Evolutionary conservation across 345 rosid species (phyloP), one percentile per base, ranked within the genome.

Genomic region (Trapa bicornis): DNA sequence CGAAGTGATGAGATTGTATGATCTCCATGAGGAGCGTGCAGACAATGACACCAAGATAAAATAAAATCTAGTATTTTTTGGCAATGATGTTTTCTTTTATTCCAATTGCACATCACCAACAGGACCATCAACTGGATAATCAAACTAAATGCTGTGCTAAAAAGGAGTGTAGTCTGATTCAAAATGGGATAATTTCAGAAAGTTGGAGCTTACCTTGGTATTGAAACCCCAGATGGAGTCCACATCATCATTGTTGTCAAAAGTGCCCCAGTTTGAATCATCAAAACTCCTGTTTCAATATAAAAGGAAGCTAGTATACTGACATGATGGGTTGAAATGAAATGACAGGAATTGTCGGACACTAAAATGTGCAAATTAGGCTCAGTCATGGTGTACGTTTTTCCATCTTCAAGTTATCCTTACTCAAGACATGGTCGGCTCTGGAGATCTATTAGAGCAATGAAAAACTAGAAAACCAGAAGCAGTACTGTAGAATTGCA

Each of bases 151-250:
- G 4, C 11, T 37, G 37, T 53, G 57, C 70, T 37, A 14, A 17
- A 36, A 45, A 47, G 48, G 12, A n/a, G 3, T 2, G 9, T 35
- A 6, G 35, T n/a, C 33, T 29, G 4, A 6, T 6, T 54, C 17
- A 22, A 0, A 29, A 17, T 1, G 4, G 60, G 29, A 17, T 17
- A 7, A 53, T 47, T 36, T 47, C 66, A 68, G 42, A 68, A 71
- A 57, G 71, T 68, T 56, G 54, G 39, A 33, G 52, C 82, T 82
- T 58, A 89, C 99, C 99, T 87, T 87, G 78, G 81, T 72, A 75
- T 83, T 82, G 73, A 94, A 86, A 22, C 97, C 97, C 99, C 99
- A 94, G 37, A 91, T 87, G 6, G 95, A 88, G 78, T 91, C 99
- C 42, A 80, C 79, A 77, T 94, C 99, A 80, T 94, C 97, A 64